Evolutionary conservation across 805 yeast species (phyloP).

Genomic region (Suhomyces faveliae): DNA sequence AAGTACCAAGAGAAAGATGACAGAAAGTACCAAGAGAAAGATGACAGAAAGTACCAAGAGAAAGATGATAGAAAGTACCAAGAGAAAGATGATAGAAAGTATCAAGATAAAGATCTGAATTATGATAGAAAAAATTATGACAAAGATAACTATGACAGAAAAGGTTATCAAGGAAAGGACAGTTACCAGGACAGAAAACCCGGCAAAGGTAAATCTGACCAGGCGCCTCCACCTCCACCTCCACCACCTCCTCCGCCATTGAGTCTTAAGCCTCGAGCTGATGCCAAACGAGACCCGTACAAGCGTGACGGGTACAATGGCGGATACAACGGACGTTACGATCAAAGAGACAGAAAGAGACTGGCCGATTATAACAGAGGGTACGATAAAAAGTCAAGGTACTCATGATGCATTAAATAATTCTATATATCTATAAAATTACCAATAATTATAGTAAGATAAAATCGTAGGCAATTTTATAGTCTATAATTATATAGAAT

Average conservation of each 20-base stretch:
- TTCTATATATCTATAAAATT: not conserved
- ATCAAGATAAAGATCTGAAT: not conserved
- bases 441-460: not conserved
- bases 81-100: not conserved
- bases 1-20: too few relatives aligned
- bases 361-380: slow-evolving; percentile 5
- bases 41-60: too few relatives aligned
- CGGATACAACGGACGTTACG: slow-evolving; percentile 13
- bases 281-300: slow-evolving; percentile 8
- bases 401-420: slow-evolving; percentile 11
- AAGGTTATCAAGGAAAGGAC: too few relatives aligned
- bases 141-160: not conserved
- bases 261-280: slow-evolving; percentile 12
- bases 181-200: not conserved
- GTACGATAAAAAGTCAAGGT: slow-evolving; percentile 32
- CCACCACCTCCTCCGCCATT: slow-evolving; percentile 25
- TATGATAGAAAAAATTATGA: slow-evolving; percentile 1
- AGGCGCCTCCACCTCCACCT: slow-evolving; percentile 15
- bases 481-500: too few relatives aligned
- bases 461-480: too few relatives aligned
- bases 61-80: too few relatives aligned
- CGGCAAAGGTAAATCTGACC: not conserved
- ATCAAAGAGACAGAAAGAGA: slow-evolving; percentile 11
- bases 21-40: too few relatives aligned
- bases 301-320: slow-evolving; percentile 3